A percentile compares a stretch with the other conserved stretches of the same genome.
These are phyloP conservation scores for Pichia membranifaciens DNA, from an alignment of 805 yeast genomes.

Conservation along the genomic window DNA sequence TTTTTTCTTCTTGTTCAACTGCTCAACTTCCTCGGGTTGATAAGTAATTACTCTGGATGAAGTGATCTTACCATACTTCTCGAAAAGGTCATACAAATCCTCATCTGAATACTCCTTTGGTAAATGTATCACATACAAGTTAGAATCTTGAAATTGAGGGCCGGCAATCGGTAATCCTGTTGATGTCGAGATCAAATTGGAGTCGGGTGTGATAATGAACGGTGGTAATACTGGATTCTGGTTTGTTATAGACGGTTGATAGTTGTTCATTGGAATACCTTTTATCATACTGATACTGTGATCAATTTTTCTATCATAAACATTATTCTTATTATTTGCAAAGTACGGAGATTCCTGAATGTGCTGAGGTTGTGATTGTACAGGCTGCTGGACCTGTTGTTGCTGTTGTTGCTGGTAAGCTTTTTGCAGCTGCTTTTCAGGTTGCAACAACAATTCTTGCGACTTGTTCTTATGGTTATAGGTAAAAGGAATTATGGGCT, in stretches of 20 bases:
- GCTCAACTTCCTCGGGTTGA: conserved; percentile 28
- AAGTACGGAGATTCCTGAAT: background rate
- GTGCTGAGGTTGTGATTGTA: background rate
- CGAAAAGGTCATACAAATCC: conserved; percentile 40
- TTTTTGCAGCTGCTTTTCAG: background rate
- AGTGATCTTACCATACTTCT: conserved; percentile 44
- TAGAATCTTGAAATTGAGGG: conserved; percentile 58
- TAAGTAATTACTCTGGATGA: conserved; percentile 53
- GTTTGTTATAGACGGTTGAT: background rate
- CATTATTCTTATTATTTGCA: too few relatives aligned
- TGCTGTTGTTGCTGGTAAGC: background rate
- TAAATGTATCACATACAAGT: conserved; percentile 63
- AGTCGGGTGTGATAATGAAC: conserved; percentile 25
- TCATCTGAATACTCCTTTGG: conserved; percentile 52
- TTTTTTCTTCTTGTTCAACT: background rate
- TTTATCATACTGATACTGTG: too few relatives aligned
- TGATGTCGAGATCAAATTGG: conserved; percentile 25
- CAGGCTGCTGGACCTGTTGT: background rate
- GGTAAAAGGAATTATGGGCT: conserved; percentile 7
- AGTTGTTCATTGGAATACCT: background rate
- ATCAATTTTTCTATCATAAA: too few relatives aligned
- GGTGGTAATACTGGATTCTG: conserved; percentile 15
- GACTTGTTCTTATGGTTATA: conserved; percentile 5
- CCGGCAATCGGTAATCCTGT: conserved; percentile 39
- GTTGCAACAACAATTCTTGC: conserved; percentile 5